Evolutionary conservation across 352 stramenopile species (phyloP).

Genomic region (Globisporangium camurandrum): DNA sequence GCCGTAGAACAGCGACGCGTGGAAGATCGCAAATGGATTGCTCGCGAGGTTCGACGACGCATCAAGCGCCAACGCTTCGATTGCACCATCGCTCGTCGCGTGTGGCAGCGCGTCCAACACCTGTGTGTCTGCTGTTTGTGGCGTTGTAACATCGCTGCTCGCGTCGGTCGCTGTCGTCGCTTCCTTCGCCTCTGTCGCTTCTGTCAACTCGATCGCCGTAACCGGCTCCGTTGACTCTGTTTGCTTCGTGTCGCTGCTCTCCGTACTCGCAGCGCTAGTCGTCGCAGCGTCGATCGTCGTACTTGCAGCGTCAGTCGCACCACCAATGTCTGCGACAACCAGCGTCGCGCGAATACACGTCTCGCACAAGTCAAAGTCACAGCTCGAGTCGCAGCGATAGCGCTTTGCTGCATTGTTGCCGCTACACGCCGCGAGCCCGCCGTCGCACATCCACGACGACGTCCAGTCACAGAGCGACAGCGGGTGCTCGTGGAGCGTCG

Average conservation of each 20-base stretch:
- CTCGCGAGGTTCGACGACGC: conserved; percentile 8
- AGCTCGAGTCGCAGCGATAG: conserved; percentile 57
- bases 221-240: not conserved
- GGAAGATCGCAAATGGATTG: conserved; percentile 27
- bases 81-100: not conserved
- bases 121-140: not conserved
- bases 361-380: conserved; percentile 75
- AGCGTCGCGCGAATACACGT: conserved; percentile 40
- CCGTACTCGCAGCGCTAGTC: not conserved
- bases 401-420: conserved; percentile 45
- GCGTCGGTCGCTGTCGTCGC: conserved; percentile 1
- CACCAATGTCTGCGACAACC: conserved; percentile 15
- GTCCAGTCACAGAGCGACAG: conserved; percentile 35
- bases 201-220: not conserved
- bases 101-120: not conserved
- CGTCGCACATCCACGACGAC: conserved; percentile 75
- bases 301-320: not conserved
- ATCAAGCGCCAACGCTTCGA: not conserved
- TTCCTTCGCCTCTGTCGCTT: not conserved
- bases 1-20: conserved; percentile 24
- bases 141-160: conserved; percentile 1
- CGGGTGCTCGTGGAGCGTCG: conserved; percentile 46
- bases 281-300: not conserved
- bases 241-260: not conserved
- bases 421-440: conserved; percentile 38